These are phyloP conservation scores for Hypoxylon sp. DNA, from an alignment of 2,329 filamentous ascomycete genomes.

Conservation along the genomic window DNA sequence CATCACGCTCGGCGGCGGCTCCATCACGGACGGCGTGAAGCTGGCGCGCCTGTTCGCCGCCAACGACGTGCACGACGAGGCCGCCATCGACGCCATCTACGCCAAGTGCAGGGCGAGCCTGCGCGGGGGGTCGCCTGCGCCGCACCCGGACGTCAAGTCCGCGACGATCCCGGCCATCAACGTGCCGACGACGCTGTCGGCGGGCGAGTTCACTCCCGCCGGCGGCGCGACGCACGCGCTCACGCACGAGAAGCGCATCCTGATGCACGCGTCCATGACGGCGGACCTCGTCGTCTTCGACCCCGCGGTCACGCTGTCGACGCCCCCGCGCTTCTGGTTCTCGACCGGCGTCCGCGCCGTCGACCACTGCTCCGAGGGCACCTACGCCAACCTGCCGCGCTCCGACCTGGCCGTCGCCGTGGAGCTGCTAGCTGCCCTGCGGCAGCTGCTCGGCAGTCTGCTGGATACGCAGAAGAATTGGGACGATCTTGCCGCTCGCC, in stretches of 20 bases:
- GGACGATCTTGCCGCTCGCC: conserved; percentile 33
- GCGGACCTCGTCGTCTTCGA: conserved; percentile 34
- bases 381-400: conserved; percentile 20
- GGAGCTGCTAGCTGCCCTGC: conserved; percentile 11
- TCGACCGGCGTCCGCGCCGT: conserved; percentile 36
- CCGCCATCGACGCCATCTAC: conserved; percentile 23
- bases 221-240: conserved; percentile 50
- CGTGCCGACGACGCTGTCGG: conserved; percentile 52
- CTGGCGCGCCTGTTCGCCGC: conserved; percentile 36
- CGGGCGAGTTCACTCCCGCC: conserved; percentile 50
- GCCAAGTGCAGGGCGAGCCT: conserved; percentile 18
- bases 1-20: conserved; percentile 47
- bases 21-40: conserved; percentile 46
- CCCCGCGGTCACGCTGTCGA: conserved; percentile 31
- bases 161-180: conserved; percentile 48
- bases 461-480: conserved; percentile 27
- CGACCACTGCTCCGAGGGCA: conserved; percentile 34
- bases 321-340: conserved; percentile 36
- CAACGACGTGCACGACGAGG: conserved; percentile 27
- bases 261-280: conserved; percentile 29
- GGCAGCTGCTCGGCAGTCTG: conserved; percentile 20
- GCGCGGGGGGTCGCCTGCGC: neutral
- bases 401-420: conserved; percentile 6
- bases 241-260: conserved; percentile 30
- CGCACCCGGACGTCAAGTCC: conserved; percentile 19